phyloP scores from a whole-genome alignment of 2,329 filamentous ascomycete genomes.

The Fusarium newnesense region DNA sequence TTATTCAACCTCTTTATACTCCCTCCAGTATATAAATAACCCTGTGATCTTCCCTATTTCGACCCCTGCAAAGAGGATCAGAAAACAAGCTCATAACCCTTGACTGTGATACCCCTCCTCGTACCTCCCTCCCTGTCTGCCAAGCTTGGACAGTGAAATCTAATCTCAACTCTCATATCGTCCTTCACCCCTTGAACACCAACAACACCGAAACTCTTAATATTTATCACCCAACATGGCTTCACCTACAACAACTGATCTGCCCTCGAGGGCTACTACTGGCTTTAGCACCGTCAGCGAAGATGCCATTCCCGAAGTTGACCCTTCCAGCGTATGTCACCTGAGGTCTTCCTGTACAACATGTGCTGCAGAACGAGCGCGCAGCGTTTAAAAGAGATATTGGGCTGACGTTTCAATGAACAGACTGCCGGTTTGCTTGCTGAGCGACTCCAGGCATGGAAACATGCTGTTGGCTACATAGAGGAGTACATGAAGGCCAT shows the following conservation, averaged over 20 bases:
- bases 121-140: slow-evolving; percentile 35
- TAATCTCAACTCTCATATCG: slow-evolving; percentile 20
- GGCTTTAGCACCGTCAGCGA: slow-evolving; percentile 60
- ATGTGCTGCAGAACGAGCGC: not conserved
- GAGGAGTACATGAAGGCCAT: slow-evolving; percentile 89
- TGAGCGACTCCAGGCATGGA: slow-evolving; percentile 93
- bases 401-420: slow-evolving; percentile 11
- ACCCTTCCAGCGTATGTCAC: slow-evolving; percentile 65
- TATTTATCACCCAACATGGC: slow-evolving; percentile 37
- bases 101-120: slow-evolving; percentile 32
- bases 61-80: slow-evolving; percentile 7
- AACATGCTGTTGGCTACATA: slow-evolving; percentile 89
- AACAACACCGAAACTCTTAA: not conserved
- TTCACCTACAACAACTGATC: slow-evolving; percentile 46
- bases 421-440: slow-evolving; percentile 83
- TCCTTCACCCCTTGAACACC: not conserved
- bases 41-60: not conserved
- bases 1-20: not conserved
- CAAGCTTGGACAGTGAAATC: slow-evolving; percentile 29
- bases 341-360: not conserved
- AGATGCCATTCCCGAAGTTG: slow-evolving; percentile 68
- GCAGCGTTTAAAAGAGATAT: not conserved
- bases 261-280: slow-evolving; percentile 61
- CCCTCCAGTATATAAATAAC: not conserved
- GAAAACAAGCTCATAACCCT: slow-evolving; percentile 36